Conservation (phyloP, 148 eudicot species). For the Camellia lanceoleosa region DNA sequence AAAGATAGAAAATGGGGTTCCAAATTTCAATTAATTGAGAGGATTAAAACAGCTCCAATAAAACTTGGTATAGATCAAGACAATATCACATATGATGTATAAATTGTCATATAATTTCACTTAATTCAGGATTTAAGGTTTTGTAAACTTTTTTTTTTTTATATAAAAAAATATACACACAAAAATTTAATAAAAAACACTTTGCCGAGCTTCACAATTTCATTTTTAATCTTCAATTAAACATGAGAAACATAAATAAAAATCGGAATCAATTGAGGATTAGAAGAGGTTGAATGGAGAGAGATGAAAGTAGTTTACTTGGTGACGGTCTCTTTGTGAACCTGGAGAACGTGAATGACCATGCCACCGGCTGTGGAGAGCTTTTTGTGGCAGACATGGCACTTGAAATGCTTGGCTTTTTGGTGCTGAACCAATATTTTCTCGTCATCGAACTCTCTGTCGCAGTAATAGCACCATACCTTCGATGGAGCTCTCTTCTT, state of each 20-base stretch:
- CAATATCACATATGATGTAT: background rate
- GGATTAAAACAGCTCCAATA: background rate
- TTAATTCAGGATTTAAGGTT: too few relatives aligned
- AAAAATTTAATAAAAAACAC: too few relatives aligned
- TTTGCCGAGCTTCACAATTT: too few relatives aligned
- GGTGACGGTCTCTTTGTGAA: conserved; percentile 85
- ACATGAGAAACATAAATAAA: too few relatives aligned
- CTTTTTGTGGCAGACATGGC: conserved; percentile 94
- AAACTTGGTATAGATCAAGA: background rate
- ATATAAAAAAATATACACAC: too few relatives aligned
- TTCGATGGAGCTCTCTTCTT: conserved; percentile 68
- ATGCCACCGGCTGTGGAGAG: conserved; percentile 96
- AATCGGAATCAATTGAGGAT: too few relatives aligned
- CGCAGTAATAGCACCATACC: conserved; percentile 96
- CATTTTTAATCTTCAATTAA: too few relatives aligned
- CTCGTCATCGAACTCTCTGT: conserved; percentile 96
- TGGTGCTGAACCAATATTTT: conserved; percentile 94
- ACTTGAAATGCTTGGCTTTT: conserved; percentile 95
- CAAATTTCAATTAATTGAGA: background rate
- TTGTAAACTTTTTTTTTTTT: too few relatives aligned
- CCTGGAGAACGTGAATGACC: conserved; percentile 97
- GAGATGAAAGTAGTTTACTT: conserved; percentile 37
- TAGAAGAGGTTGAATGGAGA: background rate
- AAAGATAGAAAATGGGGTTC: background rate
- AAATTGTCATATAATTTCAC: background rate